Percentiles rank a stretch among this genome's conserved stretches.
These are phyloP conservation scores for Skeletonema menzelii DNA, from an alignment of 108 stramenopile genomes.

Conservation along the genomic window DNA sequence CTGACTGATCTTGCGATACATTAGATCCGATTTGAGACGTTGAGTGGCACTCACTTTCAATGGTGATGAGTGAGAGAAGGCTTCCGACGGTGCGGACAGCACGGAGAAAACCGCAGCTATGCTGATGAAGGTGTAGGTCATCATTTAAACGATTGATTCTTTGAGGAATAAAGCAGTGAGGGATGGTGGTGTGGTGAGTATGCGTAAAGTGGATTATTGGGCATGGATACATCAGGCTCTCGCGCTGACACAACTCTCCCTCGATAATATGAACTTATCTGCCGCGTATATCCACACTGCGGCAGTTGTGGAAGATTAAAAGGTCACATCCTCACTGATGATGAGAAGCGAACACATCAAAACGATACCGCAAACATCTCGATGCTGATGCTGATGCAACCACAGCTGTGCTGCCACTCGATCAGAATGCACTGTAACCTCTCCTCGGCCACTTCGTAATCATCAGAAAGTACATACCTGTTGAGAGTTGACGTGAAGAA, in stretches of 20 bases:
- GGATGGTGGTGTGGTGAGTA: not conserved
- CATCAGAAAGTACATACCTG: not conserved
- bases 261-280: not conserved
- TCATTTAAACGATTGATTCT: not conserved
- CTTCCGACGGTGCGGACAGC: not conserved
- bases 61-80: not conserved
- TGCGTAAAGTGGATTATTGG: not conserved
- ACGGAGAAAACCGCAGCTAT: not conserved
- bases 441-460: not conserved
- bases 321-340: not conserved
- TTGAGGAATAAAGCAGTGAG: not conserved
- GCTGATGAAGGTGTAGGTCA: not conserved
- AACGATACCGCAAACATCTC: not conserved
- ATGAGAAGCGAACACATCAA: not conserved
- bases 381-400: too few relatives aligned
- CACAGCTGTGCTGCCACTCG: too few relatives aligned
- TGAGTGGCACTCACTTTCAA: not conserved
- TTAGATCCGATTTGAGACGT: not conserved
- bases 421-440: too few relatives aligned
- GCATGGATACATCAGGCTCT: not conserved
- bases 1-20: not conserved
- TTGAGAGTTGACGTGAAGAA: not conserved
- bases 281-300: not conserved
- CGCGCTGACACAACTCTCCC: not conserved
- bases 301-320: not conserved